These are phyloP conservation scores for Cyberlindnera misumaiensis DNA, from an alignment of 805 yeast genomes.

Conservation along the genomic window DNA sequence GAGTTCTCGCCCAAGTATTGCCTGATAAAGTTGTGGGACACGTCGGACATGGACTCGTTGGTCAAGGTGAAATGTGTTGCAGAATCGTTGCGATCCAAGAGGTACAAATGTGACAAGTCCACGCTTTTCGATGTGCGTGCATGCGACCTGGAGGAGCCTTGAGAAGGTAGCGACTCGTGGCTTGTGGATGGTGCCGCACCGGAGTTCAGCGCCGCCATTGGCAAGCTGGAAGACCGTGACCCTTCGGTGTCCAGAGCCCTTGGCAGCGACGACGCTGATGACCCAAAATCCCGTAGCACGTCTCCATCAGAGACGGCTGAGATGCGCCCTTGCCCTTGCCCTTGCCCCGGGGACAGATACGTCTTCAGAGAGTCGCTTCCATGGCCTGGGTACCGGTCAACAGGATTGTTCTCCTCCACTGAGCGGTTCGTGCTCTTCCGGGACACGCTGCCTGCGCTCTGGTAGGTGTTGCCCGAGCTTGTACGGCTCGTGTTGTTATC, in stretches of 20 bases:
- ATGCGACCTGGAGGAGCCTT: conserved; percentile 5
- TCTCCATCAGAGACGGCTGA: too few relatives aligned
- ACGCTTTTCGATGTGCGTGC: conserved; percentile 29
- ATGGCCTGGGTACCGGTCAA: background rate
- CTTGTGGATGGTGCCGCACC: conserved; percentile 3
- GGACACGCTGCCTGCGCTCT: background rate
- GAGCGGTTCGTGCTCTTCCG: conserved; percentile 1
- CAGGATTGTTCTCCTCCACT: background rate
- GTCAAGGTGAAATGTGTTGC: conserved; percentile 30
- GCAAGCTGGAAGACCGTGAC: conserved; percentile 19
- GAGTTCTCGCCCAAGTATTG: conserved; percentile 48
- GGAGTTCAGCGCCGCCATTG: conserved; percentile 4
- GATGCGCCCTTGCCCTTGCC: too few relatives aligned
- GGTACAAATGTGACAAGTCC: conserved; percentile 36
- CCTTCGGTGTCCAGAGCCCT: conserved; percentile 17
- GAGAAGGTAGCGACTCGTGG: conserved; percentile 12
- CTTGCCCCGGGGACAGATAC: too few relatives aligned
- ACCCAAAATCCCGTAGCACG: conserved; percentile 1
- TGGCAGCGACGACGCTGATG: conserved; percentile 9
- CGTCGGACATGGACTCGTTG: conserved; percentile 39
- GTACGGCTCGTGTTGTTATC: background rate
- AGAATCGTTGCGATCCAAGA: conserved; percentile 26
- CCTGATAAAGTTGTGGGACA: conserved; percentile 44
- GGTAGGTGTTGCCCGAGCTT: conserved; percentile 3
- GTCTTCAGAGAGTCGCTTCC: background rate